Evolutionary conservation across 2,329 filamentous ascomycete genomes (phyloP).

Genomic region (Fusarium oligoseptatum): DNA sequence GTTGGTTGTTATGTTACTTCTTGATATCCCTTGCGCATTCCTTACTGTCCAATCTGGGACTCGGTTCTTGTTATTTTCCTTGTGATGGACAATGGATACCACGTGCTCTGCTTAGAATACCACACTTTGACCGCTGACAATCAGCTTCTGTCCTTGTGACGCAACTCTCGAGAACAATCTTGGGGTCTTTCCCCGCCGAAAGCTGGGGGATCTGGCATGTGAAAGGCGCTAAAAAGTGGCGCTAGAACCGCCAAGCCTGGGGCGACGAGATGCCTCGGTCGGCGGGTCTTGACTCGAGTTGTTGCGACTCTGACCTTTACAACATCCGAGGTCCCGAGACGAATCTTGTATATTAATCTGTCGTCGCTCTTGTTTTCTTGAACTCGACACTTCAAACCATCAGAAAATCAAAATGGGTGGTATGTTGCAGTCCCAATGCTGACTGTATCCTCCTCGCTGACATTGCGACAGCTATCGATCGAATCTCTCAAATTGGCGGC

Average conservation of each 20-base stretch:
- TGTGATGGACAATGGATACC: conserved; percentile 30
- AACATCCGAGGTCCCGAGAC: conserved; percentile 46
- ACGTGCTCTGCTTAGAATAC: conserved; percentile 24
- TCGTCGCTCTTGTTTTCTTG: conserved; percentile 9
- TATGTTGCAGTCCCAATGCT: not conserved
- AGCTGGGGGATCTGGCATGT: conserved; percentile 50
- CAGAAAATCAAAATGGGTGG: conserved; percentile 52
- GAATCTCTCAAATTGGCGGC: conserved; percentile 71
- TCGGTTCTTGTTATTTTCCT: conserved; percentile 28
- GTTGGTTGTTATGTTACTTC: conserved; percentile 7
- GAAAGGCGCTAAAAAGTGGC: conserved; percentile 47
- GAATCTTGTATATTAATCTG: conserved; percentile 33
- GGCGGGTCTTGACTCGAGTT: conserved; percentile 40
- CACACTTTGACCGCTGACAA: conserved; percentile 13
- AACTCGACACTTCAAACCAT: conserved; percentile 14
- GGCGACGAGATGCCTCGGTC: conserved; percentile 52
- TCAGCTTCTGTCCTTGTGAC: conserved; percentile 37
- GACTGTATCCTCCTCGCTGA: conserved; percentile 23
- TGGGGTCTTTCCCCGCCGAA: conserved; percentile 38
- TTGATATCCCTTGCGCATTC: conserved; percentile 2
- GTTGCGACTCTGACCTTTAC: conserved; percentile 30
- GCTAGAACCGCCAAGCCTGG: conserved; percentile 41
- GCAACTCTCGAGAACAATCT: conserved; percentile 16
- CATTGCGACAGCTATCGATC: conserved; percentile 64
- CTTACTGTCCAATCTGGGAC: not conserved